Conservation (phyloP, 306 rosid species). For the Glycyrrhiza uralensis region DNA sequence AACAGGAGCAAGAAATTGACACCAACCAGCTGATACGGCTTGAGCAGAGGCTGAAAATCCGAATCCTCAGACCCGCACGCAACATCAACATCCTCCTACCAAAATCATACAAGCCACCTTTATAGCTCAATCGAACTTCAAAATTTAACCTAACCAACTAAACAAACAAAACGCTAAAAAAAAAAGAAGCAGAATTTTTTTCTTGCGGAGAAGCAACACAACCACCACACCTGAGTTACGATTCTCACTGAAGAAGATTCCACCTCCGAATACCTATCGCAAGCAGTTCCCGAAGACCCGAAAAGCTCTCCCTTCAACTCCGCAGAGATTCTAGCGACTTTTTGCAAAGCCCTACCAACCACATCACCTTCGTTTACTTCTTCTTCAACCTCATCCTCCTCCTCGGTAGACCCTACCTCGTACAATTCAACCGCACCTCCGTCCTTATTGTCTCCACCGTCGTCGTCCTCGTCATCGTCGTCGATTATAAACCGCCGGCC, state of each 20-base stretch:
- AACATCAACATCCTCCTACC: slow-evolving; percentile 74
- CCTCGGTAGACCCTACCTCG: slow-evolving; percentile 48
- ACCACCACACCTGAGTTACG: slow-evolving; percentile 75
- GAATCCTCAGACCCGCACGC: slow-evolving; percentile 82
- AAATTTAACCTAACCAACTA: not conserved
- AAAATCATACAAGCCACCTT: not conserved
- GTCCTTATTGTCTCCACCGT: slow-evolving; percentile 28
- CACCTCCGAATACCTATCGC: slow-evolving; percentile 74
- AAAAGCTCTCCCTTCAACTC: slow-evolving; percentile 77
- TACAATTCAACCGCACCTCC: slow-evolving; percentile 35
- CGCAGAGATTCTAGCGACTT: slow-evolving; percentile 74
- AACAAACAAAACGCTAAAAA: not conserved
- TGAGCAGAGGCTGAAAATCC: slow-evolving; percentile 83
- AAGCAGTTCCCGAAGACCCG: slow-evolving; percentile 61
- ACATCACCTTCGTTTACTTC: slow-evolving; percentile 49
- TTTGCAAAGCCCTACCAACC: slow-evolving; percentile 84
- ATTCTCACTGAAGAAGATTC: slow-evolving; percentile 80
- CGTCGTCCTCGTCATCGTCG: slow-evolving; percentile 57
- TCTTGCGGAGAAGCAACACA: not conserved
- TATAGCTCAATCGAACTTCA: not conserved
- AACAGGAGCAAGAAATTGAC: slow-evolving; percentile 89
- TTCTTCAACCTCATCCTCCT: slow-evolving; percentile 33
- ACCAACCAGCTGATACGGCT: slow-evolving; percentile 93
- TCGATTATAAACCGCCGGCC: slow-evolving; percentile 74
- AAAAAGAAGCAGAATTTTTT: not conserved